Evolutionary conservation across 257 asterid species (phyloP).

Genomic region (Solanum chilense): DNA sequence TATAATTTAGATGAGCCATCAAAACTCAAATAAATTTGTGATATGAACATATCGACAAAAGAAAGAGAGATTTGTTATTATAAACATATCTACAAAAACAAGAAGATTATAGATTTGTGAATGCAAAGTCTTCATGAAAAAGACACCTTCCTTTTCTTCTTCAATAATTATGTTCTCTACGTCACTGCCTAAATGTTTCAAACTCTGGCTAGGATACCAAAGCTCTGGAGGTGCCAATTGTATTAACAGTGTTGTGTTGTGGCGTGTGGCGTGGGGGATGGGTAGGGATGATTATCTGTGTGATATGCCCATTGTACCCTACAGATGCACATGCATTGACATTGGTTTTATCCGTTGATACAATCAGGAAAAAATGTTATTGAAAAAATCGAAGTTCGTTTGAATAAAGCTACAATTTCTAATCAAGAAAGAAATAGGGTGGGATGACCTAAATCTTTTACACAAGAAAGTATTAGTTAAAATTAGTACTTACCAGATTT

Average conservation of each 20-base stretch:
- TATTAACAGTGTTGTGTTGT: background rate
- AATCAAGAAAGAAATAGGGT: background rate
- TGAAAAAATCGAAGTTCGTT: too few relatives aligned
- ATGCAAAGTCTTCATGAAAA: background rate
- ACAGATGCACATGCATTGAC: background rate
- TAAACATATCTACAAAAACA: background rate
- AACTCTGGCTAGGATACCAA: background rate
- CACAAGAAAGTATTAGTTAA: background rate
- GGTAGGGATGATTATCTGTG: background rate
- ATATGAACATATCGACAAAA: background rate
- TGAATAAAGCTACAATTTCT: background rate
- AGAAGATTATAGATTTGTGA: background rate
- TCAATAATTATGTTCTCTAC: background rate
- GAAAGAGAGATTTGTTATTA: too few relatives aligned
- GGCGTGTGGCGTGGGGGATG: background rate
- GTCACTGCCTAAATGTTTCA: background rate
- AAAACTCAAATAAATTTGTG: background rate
- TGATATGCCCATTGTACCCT: background rate
- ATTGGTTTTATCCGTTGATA: background rate
- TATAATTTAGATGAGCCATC: background rate
- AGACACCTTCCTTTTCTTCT: too few relatives aligned
- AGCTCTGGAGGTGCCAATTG: background rate
- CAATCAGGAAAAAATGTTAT: background rate
- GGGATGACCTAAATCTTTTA: background rate
- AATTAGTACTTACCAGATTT: background rate